Evolutionary conservation across 306 rosid genomes (phyloP).

Genomic region (Castanea sativa): DNA sequence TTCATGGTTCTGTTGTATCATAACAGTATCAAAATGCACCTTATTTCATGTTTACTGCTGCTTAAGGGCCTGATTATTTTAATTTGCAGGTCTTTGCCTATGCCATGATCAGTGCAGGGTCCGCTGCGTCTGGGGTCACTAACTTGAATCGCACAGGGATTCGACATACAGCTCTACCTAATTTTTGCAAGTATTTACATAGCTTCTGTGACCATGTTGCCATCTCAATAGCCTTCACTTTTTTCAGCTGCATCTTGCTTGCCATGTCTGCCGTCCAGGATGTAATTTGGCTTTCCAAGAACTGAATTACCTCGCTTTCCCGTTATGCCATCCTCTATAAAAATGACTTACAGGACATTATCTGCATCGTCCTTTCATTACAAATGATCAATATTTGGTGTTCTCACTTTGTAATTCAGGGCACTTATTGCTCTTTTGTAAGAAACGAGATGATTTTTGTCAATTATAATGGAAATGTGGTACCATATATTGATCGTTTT

Average conservation of each 20-base stretch:
- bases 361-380: neutral
- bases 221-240: conserved; percentile 80
- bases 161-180: conserved; percentile 67
- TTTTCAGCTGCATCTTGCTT: conserved; percentile 66
- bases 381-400: neutral
- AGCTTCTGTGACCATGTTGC: conserved; percentile 84
- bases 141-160: conserved; percentile 86
- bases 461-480: neutral
- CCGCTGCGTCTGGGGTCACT: conserved; percentile 84
- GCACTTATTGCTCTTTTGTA: neutral
- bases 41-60: neutral
- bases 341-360: conserved; percentile 3
- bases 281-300: conserved; percentile 78
- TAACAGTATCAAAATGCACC: too few relatives aligned
- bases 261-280: conserved; percentile 64
- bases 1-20: neutral
- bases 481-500: neutral
- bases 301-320: conserved; percentile 30
- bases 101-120: conserved; percentile 86
- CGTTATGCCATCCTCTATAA: conserved; percentile 3
- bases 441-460: neutral
- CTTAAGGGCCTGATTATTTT: neutral
- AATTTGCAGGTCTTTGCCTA: conserved; percentile 70
- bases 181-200: conserved; percentile 70
- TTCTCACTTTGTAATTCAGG: neutral